A percentile compares a stretch with the other conserved stretches of the same genome.
These are phyloP conservation scores for Exutisphaerella laricina DNA, from an alignment of 2,329 filamentous ascomycete species.

Conservation along the genomic window DNA sequence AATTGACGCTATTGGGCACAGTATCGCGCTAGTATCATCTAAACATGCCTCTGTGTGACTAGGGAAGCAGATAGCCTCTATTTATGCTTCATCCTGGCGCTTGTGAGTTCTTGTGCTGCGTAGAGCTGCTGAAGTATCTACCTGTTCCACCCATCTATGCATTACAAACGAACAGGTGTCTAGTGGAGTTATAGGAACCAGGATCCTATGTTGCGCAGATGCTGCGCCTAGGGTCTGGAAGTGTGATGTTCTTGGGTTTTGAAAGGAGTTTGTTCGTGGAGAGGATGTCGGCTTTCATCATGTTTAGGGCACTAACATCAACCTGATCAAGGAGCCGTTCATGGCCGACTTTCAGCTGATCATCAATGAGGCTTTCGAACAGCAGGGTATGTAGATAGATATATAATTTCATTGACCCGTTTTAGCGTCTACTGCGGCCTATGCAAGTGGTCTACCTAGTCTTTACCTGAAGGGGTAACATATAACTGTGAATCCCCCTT, in stretches of 20 bases:
- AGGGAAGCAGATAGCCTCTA: constrained; percentile 28
- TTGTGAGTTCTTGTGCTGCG: constrained; percentile 38
- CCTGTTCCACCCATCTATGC: constrained; percentile 44
- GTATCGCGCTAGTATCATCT: constrained; percentile 28
- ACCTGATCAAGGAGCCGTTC: constrained; percentile 13
- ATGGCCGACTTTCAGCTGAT: constrained; percentile 13
- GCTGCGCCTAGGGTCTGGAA: constrained; percentile 15
- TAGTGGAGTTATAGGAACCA: constrained; percentile 10
- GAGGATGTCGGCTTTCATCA: constrained; percentile 17
- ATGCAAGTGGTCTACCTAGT: neutral
- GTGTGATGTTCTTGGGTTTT: constrained; percentile 16
- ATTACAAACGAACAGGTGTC: constrained; percentile 18
- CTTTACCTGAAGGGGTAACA: too few relatives aligned
- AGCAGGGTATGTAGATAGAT: constrained; percentile 8
- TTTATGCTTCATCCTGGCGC: constrained; percentile 38
- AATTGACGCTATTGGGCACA: constrained; percentile 17
- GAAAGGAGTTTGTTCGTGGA: constrained; percentile 11
- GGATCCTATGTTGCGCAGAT: constrained; percentile 19
- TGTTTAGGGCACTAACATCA: constrained; percentile 18
- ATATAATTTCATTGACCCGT: too few relatives aligned
- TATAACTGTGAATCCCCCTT: too few relatives aligned
- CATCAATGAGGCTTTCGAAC: constrained; percentile 14
- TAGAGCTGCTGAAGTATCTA: constrained; percentile 37
- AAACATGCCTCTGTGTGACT: constrained; percentile 28
- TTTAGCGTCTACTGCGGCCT: too few relatives aligned